phyloP scores from a whole-genome alignment of 768 basidiomycete genomes.

The Solioccasus polychromus region DNA sequence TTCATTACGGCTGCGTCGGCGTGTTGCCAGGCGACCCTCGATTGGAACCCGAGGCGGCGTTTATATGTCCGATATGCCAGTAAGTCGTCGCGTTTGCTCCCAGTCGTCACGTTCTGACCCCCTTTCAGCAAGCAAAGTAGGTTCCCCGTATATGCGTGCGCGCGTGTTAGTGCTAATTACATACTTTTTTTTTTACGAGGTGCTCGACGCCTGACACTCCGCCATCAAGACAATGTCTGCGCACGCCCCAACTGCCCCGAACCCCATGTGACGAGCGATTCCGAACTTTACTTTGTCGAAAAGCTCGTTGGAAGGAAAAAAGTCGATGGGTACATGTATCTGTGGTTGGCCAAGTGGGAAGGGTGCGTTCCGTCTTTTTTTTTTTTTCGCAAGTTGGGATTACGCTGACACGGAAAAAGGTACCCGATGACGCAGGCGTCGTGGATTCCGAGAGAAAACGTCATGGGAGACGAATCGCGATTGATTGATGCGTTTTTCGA shows the following conservation, averaged over 20 bases:
- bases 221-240: slow-evolving; percentile 14
- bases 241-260: slow-evolving; percentile 27
- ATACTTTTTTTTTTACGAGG: slow-evolving; percentile 2
- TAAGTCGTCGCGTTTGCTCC: slow-evolving; percentile 16
- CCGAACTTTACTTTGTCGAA: slow-evolving; percentile 24
- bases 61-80: slow-evolving; percentile 44
- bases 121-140: slow-evolving; percentile 14
- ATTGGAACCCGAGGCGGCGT: slow-evolving; percentile 29
- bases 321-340: slow-evolving; percentile 8
- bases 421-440: slow-evolving; percentile 27
- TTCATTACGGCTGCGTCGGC: slow-evolving; percentile 52
- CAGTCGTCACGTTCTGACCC: background rate
- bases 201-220: slow-evolving; percentile 10
- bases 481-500: slow-evolving; percentile 17
- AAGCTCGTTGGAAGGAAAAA: slow-evolving; percentile 27
- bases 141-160: background rate
- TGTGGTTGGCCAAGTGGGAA: slow-evolving; percentile 34
- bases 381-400: background rate
- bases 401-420: slow-evolving; percentile 5
- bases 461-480: slow-evolving; percentile 15
- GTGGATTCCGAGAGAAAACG: slow-evolving; percentile 31
- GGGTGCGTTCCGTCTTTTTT: slow-evolving; percentile 19
- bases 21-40: slow-evolving; percentile 36
- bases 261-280: background rate
- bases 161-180: too few relatives aligned